Base-by-base conservation (phyloP, 2,329 filamentous ascomycete genomes). In the Fonsecaea pedrosoi region DNA sequence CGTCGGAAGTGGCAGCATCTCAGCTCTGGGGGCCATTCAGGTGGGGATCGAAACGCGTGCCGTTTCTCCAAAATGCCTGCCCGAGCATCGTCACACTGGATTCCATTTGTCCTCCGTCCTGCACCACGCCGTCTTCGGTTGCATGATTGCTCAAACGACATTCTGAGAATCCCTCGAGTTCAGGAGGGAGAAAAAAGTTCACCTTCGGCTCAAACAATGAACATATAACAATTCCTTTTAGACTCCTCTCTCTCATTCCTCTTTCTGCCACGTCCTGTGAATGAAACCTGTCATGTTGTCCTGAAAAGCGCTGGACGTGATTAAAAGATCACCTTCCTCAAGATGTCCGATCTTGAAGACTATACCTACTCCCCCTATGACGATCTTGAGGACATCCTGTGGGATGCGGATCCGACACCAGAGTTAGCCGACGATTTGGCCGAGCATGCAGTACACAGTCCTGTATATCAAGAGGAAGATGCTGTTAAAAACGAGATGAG, bases 401-500 rank as follows among this genome's bases (percentile, higher is more conserved):
- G 69, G 55, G 69, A 73, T 57, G 71, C 69, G 12, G 71, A 73
- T 48, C 70, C 71, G 5, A 53, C 59, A 21, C 69, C 69, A 62
- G 71, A 73, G 38, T 65, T 73, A 15, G 71, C 71, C 13, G 71
- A 83, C 59, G 80, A 82, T 64, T 75, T 82, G 25, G 80, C 80
- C 50, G 76, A 75, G 67, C 76, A 77, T 57, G 74, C 80, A 35
- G 73, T 78, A 13, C 76, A 79, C 70, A 80, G 80, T 62, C 77
- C 79, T 35, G 73, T 78, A 32, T 75, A 77, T 38, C 74, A 76
- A 32, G 78, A 81, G 54, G 78, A 82, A 61, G 77, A 79, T 5
- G 70, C 71, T 8, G 59, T 61, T 18, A 74, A 72, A 13, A 73
- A 77, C 32, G 79, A 82, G 40, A 68, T 76, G 7, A 74, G 77